A percentile compares a stretch with the other conserved stretches of the same genome.
phyloP scores from a whole-genome alignment of 306 rosid genomes.

The Biancaea sappan region DNA sequence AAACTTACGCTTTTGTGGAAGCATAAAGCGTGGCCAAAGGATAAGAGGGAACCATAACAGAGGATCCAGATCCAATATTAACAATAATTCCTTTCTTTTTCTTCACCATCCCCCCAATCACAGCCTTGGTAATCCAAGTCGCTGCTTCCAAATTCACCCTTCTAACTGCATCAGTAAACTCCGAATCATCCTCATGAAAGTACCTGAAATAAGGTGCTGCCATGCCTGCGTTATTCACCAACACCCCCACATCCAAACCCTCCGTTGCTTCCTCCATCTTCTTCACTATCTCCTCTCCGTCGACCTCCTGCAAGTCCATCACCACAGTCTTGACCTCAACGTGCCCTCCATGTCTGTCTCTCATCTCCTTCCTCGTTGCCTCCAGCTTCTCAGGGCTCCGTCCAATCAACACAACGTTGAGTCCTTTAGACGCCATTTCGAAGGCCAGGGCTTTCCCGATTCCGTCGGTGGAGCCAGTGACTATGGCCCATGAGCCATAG shows the following conservation, averaged over 20 bases:
- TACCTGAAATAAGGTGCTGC: conserved; percentile 41
- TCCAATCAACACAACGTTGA: conserved; percentile 60
- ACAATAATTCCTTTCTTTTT: conserved; percentile 61
- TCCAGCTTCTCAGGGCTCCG: conserved; percentile 44
- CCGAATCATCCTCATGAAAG: conserved; percentile 46
- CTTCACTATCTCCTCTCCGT: conserved; percentile 41
- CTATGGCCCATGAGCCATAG: conserved; percentile 80
- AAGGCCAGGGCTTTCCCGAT: conserved; percentile 76
- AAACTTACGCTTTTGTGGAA: conserved; percentile 61
- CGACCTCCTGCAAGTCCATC: conserved; percentile 35
- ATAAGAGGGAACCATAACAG: conserved; percentile 43
- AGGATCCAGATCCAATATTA: conserved; percentile 58
- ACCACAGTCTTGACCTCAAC: conserved; percentile 34
- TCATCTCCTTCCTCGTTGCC: conserved; percentile 35
- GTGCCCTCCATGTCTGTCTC: neutral
- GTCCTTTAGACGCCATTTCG: conserved; percentile 62
- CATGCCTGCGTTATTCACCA: conserved; percentile 41
- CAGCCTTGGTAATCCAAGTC: conserved; percentile 58
- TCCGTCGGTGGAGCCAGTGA: conserved; percentile 89
- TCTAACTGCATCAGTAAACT: conserved; percentile 29
- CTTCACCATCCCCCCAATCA: conserved; percentile 54
- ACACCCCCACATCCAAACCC: conserved; percentile 42
- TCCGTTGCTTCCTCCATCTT: conserved; percentile 33
- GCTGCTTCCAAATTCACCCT: conserved; percentile 51
- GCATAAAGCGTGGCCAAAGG: conserved; percentile 54